Conservation (phyloP, 306 rosid species). For the Cucumis cinereus region DNA sequence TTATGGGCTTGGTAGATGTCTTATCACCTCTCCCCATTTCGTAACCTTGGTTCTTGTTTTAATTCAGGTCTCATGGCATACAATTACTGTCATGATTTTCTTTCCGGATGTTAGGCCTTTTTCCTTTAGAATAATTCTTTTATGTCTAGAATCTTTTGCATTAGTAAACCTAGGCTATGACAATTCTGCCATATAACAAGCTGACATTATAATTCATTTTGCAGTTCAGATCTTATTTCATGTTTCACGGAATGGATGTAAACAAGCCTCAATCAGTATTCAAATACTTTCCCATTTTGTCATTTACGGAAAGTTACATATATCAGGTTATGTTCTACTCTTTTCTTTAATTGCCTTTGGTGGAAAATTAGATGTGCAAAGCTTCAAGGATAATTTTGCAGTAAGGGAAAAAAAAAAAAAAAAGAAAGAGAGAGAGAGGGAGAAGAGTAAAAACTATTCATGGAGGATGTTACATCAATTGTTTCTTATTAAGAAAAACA, state of each 20-base stretch:
- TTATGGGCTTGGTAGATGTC: background rate
- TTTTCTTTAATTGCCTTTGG: conserved; percentile 1
- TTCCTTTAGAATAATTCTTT: background rate
- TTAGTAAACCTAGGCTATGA: background rate
- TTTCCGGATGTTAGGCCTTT: background rate
- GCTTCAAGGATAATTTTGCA: background rate
- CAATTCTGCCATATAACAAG: background rate
- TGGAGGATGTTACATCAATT: too few relatives aligned
- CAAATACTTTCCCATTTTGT: conserved; percentile 64
- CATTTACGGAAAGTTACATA: conserved; percentile 78
- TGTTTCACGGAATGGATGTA: conserved; percentile 85
- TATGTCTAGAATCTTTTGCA: background rate
- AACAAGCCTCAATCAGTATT: conserved; percentile 51
- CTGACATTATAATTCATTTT: conserved; percentile 3
- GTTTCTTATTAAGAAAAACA: too few relatives aligned
- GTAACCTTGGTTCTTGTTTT: conserved; percentile 1
- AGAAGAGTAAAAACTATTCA: too few relatives aligned
- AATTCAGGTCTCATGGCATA: background rate
- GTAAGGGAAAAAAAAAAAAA: background rate
- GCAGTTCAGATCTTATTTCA: conserved; percentile 94
- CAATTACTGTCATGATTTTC: background rate
- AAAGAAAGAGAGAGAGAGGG: too few relatives aligned
- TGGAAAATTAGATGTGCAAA: background rate
- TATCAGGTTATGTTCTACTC: conserved; percentile 56
- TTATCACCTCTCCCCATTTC: background rate